Base-by-base conservation (phyloP, 2,329 filamentous ascomycete species). In the Arthrocladium fulminans region DNA sequence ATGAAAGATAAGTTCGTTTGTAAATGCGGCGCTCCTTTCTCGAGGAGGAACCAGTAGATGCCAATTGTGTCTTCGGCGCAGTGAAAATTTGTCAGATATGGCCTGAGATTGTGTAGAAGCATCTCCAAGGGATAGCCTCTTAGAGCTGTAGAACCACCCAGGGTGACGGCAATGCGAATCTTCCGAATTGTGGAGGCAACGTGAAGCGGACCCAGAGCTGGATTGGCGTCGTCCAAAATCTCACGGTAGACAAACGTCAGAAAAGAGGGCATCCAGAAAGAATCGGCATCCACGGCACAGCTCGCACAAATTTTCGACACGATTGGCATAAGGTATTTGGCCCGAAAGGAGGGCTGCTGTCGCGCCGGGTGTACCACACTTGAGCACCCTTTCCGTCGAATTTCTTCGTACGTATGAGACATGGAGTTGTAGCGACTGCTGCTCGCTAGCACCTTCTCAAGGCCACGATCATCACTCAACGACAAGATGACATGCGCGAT, bases 21-120 rank as follows among this genome's bases (percentile, higher is more conserved):
- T 3, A 98, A 71, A 61, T 90, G 81, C 3, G 68, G 58, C 13
- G 70, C 69, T 6, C 90, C 88, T 45, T 77, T 75, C 4, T 77
- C 71, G 12, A 97, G 72, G 1, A 99, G 74, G 65, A 94, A 96
- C 63, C 88, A 84, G 51, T 86, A 81, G 27, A 98, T 77, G 0
- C 89, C 90, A 38, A 97, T 74, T 1, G 86, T 83, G 68, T 98
- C 92, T 60, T 95, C 87, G 8, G 89, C 86, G 64, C 90, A 97
- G 60, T 94, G 84, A 0, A 83, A 76, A 57, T 97, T 84, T 1
- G 83, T 83, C 4, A 97, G 71, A 56, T 88, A 94, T 0, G 81
- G 80, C 8, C 84, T 76, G 17, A 95, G 73, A 1, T 85, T 83
- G 59, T 88, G 86, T 1, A 98, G 73, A 0, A 94, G 73, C 86